Conservation (phyloP, 2,329 filamentous ascomycete genomes). For the Hypoxylon sp. region DNA sequence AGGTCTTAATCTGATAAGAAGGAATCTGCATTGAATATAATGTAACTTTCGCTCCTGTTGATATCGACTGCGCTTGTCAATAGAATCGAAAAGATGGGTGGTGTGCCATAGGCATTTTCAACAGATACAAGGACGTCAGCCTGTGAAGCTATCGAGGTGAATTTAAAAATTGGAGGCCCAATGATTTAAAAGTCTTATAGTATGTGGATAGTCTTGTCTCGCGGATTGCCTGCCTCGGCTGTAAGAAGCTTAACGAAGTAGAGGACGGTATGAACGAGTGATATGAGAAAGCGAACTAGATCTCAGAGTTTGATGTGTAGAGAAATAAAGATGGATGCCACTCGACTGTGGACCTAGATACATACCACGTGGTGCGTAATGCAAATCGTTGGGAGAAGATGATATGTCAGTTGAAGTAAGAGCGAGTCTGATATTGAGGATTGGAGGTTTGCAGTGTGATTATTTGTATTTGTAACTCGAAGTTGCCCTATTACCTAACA, state of each 20-base stretch:
- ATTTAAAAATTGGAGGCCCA: neutral
- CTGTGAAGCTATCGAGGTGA: neutral
- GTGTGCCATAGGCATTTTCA: neutral
- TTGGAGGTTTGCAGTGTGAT: neutral
- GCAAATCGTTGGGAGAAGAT: neutral
- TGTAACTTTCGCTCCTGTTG: neutral
- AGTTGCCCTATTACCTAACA: conserved; percentile 19
- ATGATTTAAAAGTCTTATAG: neutral
- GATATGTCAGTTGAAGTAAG: neutral
- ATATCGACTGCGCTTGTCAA: neutral
- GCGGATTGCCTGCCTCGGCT: neutral
- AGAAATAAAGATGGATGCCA: neutral
- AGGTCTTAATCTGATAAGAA: neutral
- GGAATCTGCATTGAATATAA: neutral
- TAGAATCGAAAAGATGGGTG: neutral
- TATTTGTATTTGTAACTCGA: neutral
- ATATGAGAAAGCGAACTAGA: neutral
- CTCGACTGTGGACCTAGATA: neutral
- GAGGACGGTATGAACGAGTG: neutral
- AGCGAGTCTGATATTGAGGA: neutral
- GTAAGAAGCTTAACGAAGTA: neutral
- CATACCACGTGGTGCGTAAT: neutral
- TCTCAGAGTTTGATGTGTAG: neutral
- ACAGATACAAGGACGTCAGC: conserved; percentile 5
- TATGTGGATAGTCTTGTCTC: neutral